These are phyloP conservation scores for Pseudocercospora fuligena DNA, from an alignment of 2,329 filamentous ascomycete genomes.

Conservation along the genomic window DNA sequence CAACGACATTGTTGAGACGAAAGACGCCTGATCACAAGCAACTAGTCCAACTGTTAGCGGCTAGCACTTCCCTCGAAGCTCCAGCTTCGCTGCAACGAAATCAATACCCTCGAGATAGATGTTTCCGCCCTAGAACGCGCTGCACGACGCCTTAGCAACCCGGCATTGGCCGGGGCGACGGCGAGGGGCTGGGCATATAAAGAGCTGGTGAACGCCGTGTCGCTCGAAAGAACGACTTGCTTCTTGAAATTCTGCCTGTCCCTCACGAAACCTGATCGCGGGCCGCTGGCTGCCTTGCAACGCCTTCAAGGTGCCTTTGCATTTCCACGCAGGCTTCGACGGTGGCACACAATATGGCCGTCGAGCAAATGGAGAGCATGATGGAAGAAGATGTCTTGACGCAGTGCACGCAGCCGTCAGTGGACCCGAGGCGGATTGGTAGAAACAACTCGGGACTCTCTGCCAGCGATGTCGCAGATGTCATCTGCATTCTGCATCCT, in stretches of 20 bases:
- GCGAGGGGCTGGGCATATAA: not conserved
- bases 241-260: not conserved
- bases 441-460: constrained; percentile 81
- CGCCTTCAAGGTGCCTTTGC: not conserved
- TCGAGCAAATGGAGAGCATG: constrained; percentile 21
- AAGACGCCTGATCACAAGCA: not conserved
- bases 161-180: constrained; percentile 8
- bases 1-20: not conserved
- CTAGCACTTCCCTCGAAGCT: not conserved
- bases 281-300: not conserved
- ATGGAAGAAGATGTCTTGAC: constrained; percentile 50
- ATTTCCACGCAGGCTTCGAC: not conserved
- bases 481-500: constrained; percentile 86
- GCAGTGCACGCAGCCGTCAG: constrained; percentile 64
- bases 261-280: not conserved
- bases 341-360: not conserved
- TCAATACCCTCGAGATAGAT: not conserved
- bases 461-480: constrained; percentile 82
- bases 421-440: constrained; percentile 80
- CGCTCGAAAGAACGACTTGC: not conserved
- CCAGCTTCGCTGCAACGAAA: not conserved
- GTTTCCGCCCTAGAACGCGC: constrained; percentile 1
- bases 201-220: not conserved
- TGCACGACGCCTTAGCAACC: constrained; percentile 8
- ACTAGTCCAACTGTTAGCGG: not conserved